Evolutionary conservation across 371 early-diverging fungal genomes (phyloP).

Genomic region (Circinella umbellata): DNA sequence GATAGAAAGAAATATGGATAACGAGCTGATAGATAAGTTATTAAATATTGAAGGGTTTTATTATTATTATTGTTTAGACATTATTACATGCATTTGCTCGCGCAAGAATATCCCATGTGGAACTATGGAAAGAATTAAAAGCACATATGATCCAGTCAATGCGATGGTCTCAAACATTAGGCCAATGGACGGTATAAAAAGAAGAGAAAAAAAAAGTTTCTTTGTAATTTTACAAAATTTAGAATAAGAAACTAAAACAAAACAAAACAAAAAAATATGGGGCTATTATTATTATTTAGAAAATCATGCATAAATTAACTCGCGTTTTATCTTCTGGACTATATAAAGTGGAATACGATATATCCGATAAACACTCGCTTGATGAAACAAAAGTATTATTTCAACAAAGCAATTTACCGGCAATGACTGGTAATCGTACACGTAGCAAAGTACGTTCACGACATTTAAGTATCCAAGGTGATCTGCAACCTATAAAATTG

Average conservation of each 20-base stretch:
- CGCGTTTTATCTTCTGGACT: conserved; percentile 48
- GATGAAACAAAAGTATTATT: background rate
- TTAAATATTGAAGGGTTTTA: background rate
- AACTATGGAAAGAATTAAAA: conserved; percentile 58
- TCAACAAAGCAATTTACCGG: conserved; percentile 4
- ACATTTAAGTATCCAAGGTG: conserved; percentile 37
- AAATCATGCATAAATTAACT: conserved; percentile 61
- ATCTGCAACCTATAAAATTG: conserved; percentile 19
- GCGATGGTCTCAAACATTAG: conserved; percentile 56
- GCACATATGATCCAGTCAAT: conserved; percentile 47
- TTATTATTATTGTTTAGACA: conserved; percentile 37
- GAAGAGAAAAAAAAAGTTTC: background rate
- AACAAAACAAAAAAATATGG: background rate
- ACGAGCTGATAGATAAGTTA: background rate
- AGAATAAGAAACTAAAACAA: background rate
- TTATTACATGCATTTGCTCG: conserved; percentile 62
- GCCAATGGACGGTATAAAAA: conserved; percentile 60
- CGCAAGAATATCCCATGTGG: conserved; percentile 49
- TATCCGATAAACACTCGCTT: conserved; percentile 8
- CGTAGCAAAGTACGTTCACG: conserved; percentile 34
- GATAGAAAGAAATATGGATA: background rate
- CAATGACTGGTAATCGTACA: conserved; percentile 11
- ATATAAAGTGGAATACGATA: conserved; percentile 60
- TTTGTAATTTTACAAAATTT: no score
- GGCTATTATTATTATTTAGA: conserved; percentile 30